phyloP scores from a whole-genome alignment of 495 filamentous ascomycete genomes.

The Podospora fimiseda region DNA sequence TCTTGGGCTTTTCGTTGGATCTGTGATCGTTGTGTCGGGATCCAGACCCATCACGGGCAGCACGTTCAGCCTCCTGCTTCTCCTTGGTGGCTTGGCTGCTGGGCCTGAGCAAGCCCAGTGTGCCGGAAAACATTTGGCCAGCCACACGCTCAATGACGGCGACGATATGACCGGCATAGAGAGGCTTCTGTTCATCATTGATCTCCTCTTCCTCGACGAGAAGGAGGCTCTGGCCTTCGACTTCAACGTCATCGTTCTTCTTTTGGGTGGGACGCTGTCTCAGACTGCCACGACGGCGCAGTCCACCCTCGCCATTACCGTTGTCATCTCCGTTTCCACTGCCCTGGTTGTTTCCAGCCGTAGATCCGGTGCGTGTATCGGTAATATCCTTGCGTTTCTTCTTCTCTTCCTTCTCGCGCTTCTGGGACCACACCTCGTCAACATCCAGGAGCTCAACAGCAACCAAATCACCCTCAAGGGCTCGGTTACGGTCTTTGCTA shows the following conservation, averaged over 20 bases:
- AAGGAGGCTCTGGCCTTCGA: conserved; percentile 93
- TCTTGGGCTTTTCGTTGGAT: conserved; percentile 96
- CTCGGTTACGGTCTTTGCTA: conserved; percentile 95
- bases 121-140: conserved; percentile 98
- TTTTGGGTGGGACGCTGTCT: conserved; percentile 96
- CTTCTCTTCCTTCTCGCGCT: conserved; percentile 98
- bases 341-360: conserved; percentile 63
- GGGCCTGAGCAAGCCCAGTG: conserved; percentile 83
- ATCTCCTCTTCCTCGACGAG: conserved; percentile 98
- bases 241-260: conserved; percentile 99
- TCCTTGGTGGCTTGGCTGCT: conserved; percentile 99
- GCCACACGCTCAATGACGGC: conserved; percentile 95
- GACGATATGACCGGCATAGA: conserved; percentile 95
- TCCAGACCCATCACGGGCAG: conserved; percentile 74
- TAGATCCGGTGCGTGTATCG: conserved; percentile 72
- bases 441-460: conserved; percentile 95
- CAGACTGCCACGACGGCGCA: conserved; percentile 87
- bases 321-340: conserved; percentile 61
- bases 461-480: conserved; percentile 90
- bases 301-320: conserved; percentile 65
- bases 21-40: conserved; percentile 69
- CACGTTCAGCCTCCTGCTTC: conserved; percentile 96
- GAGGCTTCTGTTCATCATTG: conserved; percentile 93
- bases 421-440: conserved; percentile 97
- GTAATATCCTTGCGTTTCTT: conserved; percentile 99